Evolutionary conservation across 768 basidiomycete species (phyloP), one percentile per base, ranked within the genome.

Genomic region (Tephrocybe sp.): DNA sequence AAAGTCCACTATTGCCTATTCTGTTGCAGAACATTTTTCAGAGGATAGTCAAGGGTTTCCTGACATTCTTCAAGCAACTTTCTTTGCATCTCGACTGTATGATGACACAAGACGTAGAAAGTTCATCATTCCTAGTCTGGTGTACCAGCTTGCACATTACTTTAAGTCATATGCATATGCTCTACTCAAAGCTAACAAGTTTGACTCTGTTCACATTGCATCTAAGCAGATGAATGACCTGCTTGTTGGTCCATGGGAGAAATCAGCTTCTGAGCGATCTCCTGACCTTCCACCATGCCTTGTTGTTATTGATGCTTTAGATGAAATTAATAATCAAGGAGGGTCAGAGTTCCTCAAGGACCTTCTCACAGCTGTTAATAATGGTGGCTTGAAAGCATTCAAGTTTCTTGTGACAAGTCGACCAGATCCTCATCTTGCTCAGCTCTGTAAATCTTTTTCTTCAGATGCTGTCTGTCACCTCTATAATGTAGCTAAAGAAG

Each of bases 1-100:
- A 45, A 65, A 65, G 46, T 61, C 49, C 20, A 65, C 62, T 35
- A 61, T 67, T 41, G 62, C 66, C 5, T 64, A 58, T 43, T 62
- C 64, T 1, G 58, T 65, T 14, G 57, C 63, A 14, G 38, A 50
- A 11, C 35, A 40, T 1, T 63, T 64, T 39, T 57, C 60, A 19
- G 33, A 38, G 3, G 33, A 16, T 20, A 7, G 4, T 26, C 41
- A 36, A n/a, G 22, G 40, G 7, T 22, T 45, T 46, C 39, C 49
- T 20, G 45, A 48, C 13, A 50, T 53, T 43, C 43, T 60, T n/a
- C 40, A 65, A 35, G 62, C 22, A 64, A 59, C 51, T 67, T 67
- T 53, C 58, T 65, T 34, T 64, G 61, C 26, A 40, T 67, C 65
- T 5, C 57, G 62, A 17, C 59, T 57, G 51, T 65, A 62, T 26